These are phyloP conservation scores for Nemania sp. DNA, from an alignment of 2,329 filamentous ascomycete species.

Conservation along the genomic window DNA sequence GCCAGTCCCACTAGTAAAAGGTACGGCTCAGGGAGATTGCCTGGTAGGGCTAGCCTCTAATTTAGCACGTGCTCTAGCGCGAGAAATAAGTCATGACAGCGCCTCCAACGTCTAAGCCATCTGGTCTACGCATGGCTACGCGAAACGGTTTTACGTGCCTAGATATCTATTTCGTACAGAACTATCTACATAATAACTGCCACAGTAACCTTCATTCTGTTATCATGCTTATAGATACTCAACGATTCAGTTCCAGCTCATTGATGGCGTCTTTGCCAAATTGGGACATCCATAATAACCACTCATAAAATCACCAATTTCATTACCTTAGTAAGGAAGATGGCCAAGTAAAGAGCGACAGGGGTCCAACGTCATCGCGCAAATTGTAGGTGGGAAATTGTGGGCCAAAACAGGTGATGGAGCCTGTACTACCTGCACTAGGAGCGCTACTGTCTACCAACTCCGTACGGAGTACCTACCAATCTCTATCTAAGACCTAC, in stretches of 20 bases:
- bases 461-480: background rate
- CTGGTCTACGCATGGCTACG: background rate
- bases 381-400: background rate
- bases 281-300: background rate
- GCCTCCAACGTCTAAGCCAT: slow-evolving; percentile 14
- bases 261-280: too few relatives aligned
- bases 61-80: background rate
- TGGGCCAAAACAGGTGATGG: background rate
- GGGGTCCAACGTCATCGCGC: background rate
- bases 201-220: background rate
- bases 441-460: too few relatives aligned
- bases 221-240: too few relatives aligned
- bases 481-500: background rate
- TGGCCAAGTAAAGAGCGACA: background rate
- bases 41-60: background rate
- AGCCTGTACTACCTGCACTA: background rate
- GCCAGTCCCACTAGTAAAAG: too few relatives aligned
- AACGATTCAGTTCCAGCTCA: too few relatives aligned
- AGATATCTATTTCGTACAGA: background rate
- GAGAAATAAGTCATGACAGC: background rate
- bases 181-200: background rate
- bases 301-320: background rate
- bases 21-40: background rate
- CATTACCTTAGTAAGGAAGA: background rate
- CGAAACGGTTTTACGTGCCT: background rate